Evolutionary conservation across 176 grass and related monocot species (phyloP), one percentile per base, ranked within the genome.

Genomic region (Zoysia pacifica): DNA sequence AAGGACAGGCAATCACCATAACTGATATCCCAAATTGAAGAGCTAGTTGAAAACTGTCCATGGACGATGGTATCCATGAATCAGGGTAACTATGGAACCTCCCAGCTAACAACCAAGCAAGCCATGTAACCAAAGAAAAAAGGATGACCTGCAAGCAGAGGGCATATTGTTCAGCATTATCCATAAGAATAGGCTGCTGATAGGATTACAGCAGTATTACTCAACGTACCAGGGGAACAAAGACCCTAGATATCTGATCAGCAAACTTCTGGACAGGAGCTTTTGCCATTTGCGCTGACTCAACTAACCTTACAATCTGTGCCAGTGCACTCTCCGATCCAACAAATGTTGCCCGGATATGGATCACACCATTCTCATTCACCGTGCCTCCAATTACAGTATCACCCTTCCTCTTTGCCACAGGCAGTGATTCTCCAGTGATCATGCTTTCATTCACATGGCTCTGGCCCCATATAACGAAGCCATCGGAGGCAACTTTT

Each of bases 401-500:
- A 75, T 98, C 92, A 60, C 90, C 95, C 70, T 91, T 94, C 72
- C 86, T 91, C 88, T 98, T 98, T 73, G 90, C 95, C 44, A 94
- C 92, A 16, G 95, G 88, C 35, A 38, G 81, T 65, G 92, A 94
- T 85, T 98, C 95, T 58, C 92, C 95, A 1, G 95, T 98, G 67
- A 98, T 91, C 95, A 98, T 94, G 72, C 95, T 98, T 83, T 98
- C 95, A 48, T 98, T 98, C 49, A 98, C 95, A 91, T 98, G 77
- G 81, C 95, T 98, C 67, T 93, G 95, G 42, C 92, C 95, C 95
- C 95, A 84, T 74, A 94, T 87, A 78, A 98, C 92, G 89, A 94
- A 89, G 18, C 95, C 95, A 85, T 98, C 95, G 0, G 86, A 98
- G 73, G 95, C 92, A 83, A 98, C 83, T 83, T 98, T 98, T 39